Base-by-base conservation (phyloP, 108 stramenopile genomes). In the Cyclotella baltica region DNA sequence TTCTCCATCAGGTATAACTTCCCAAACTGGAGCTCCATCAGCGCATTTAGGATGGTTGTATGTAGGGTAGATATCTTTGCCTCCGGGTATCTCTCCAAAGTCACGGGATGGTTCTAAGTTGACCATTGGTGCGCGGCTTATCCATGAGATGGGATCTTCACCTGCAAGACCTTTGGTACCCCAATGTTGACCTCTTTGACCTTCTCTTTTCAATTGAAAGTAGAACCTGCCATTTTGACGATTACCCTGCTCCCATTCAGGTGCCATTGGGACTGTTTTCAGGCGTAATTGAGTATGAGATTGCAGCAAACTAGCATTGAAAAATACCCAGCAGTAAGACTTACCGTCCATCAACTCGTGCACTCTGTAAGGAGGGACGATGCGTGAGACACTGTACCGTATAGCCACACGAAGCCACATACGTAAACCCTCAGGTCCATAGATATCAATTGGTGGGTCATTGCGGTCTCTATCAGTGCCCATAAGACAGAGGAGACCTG, bases 401-500 rank as follows among this genome's bases (percentile, higher is more conserved):
- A 98, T 86, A n/a, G 92, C 93, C 4, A 92, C 89, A 13, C 98
- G 88, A 46, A 96, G 78, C 92, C 91, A 94, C 87, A 88, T 84
- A 1, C 96, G 75, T 58, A 94, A 67, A 16, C 95, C 95, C 76
- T 97, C 92, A 19, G 98, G 98, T 1, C 98, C 98, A 75, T 98
- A 98, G 62, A 98, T 94, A 19, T 98, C 98, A 23, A 98, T 62
- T 30, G 86, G 92, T 66, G 62, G 84, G 23, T 73, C 73, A 20
- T 83, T 80, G 9, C 78, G 62, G 34, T 78, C 90, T 18, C 91
- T 82, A 75, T 97, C 92, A 63, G 90, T 93, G 20, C 98, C 98
- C 90, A 97, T 97, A 8, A 96, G 64, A 75, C 98, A 98, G 36
- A 98, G 76, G 13, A 99, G 69, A 9, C 97, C 97, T 9, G 96